Evolutionary conservation across 1,284 basidiomycete genomes (phyloP), one percentile per base, ranked within the genome.

Genomic region (Rhodotorula sp.): DNA sequence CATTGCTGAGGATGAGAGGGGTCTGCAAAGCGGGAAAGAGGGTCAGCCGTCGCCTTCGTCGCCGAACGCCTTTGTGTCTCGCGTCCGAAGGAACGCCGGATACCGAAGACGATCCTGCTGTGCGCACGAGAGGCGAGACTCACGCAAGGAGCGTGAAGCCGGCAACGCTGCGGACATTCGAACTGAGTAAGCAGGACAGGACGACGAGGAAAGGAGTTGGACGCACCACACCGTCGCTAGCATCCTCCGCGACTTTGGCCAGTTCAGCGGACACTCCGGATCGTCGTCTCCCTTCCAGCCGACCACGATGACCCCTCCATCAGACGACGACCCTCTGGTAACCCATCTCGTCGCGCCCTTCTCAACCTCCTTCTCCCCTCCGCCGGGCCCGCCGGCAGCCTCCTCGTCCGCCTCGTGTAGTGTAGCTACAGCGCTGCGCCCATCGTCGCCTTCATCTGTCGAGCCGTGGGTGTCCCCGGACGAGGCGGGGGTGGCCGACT

Each of bases 1-100:
- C 44, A 89, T 83, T 85, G 91, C 89, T n/a, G 87, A 84, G 5
- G 87, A 87, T 1, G 87, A 86, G 1, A 88, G 82, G 0, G 87
- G 87, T 6, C 57, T 56, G 57, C 28, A 24, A 3, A 15, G 18
- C 28, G 34, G 3, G 46, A 31, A 22, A 31, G 47, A 24, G 31
- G 28, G 31, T 54, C 10, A 61, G 47, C 3, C n/a, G n/a, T n/a
- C n/a, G n/a, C n/a, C n/a, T n/a, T n/a, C n/a, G n/a, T n/a, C n/a
- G n/a, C n/a, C n/a, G n/a, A n/a, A n/a, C n/a, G n/a, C n/a, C n/a
- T n/a, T n/a, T n/a, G n/a, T n/a, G n/a, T n/a, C n/a, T n/a, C n/a
- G n/a, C n/a, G n/a, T n/a, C n/a, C n/a, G n/a, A n/a, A n/a, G n/a
- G n/a, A n/a, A n/a, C n/a, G n/a, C n/a, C n/a, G n/a, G n/a, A n/a